A percentile compares a stretch with the other conserved stretches of the same genome.
phyloP scores from a whole-genome alignment of 1,139 yeast species.

The Taphrina communis region DNA sequence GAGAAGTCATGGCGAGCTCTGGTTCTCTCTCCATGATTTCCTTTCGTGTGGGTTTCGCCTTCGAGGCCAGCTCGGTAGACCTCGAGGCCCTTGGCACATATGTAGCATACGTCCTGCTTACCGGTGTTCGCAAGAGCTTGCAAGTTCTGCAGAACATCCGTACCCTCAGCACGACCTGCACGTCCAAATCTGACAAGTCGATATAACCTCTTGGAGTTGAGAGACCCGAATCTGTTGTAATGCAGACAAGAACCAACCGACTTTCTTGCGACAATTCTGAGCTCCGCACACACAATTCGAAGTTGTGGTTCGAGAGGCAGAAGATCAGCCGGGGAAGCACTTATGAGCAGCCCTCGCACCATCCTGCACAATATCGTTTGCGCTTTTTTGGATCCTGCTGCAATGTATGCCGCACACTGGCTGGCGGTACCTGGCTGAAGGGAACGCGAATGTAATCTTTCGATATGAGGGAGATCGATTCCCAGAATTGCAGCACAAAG shows the following conservation, averaged over 20 bases:
- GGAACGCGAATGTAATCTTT: conserved; percentile 34
- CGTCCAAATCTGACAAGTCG: background rate
- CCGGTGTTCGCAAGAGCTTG: background rate
- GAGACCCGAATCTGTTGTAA: background rate
- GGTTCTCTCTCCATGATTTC: conserved; percentile 11
- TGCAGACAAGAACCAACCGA: background rate
- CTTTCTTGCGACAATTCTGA: background rate
- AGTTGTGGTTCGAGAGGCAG: no score
- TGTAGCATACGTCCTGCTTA: conserved; percentile 9
- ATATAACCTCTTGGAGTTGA: background rate
- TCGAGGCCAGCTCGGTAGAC: conserved; percentile 6
- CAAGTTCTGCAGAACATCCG: conserved; percentile 2
- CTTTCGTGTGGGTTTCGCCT: conserved; percentile 21
- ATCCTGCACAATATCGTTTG: background rate
- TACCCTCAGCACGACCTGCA: background rate
- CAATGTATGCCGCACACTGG: conserved; percentile 5
- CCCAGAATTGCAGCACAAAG: background rate
- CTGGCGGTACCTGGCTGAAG: conserved; percentile 34
- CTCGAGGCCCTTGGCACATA: background rate
- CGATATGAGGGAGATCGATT: background rate
- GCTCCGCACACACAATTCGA: background rate
- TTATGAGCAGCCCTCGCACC: conserved; percentile 5
- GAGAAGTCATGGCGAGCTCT: conserved; percentile 37
- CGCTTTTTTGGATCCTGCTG: background rate
- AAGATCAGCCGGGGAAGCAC: background rate